phyloP scores from a whole-genome alignment of 1,284 basidiomycete species.

The Erythrobasidium hasegawianum region DNA sequence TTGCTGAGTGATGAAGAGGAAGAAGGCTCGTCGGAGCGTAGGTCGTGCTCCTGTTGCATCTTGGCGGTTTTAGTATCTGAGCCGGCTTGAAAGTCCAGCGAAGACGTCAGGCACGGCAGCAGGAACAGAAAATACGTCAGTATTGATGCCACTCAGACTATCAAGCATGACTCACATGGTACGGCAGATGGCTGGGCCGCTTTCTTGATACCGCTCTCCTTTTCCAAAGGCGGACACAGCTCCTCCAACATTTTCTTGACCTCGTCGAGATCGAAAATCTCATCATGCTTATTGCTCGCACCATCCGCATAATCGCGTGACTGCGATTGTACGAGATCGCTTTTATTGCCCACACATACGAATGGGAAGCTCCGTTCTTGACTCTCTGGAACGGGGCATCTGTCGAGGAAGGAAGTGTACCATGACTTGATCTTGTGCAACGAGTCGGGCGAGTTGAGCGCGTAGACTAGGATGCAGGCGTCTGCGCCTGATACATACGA shows the following conservation, averaged over 20 bases:
- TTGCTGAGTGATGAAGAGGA: not conserved
- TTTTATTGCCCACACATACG: constrained; percentile 74
- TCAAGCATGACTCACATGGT: constrained; percentile 5
- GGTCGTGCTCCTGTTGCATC: constrained; percentile 7
- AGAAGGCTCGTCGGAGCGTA: not conserved
- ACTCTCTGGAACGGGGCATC: constrained; percentile 62
- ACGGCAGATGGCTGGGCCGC: constrained; percentile 3
- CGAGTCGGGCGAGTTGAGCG: constrained; percentile 63
- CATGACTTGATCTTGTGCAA: constrained; percentile 62
- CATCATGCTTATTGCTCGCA: not conserved
- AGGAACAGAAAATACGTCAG: not conserved
- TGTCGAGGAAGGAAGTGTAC: constrained; percentile 68
- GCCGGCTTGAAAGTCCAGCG: not conserved
- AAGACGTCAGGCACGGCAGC: not conserved
- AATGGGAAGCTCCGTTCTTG: constrained; percentile 61
- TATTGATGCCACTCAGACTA: too few species aligned
- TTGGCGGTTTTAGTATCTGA: constrained; percentile 1
- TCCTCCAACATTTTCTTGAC: constrained; percentile 26
- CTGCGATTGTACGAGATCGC: constrained; percentile 54
- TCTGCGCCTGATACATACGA: constrained; percentile 71
- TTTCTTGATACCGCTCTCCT: not conserved
- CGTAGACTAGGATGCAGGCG: constrained; percentile 73
- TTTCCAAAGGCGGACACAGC: constrained; percentile 16
- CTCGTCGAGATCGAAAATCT: constrained; percentile 19
- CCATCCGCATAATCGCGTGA: not conserved